Evolutionary conservation across 495 filamentous ascomycete species (phyloP).

Genomic region (Aeminium ludgeri): DNA sequence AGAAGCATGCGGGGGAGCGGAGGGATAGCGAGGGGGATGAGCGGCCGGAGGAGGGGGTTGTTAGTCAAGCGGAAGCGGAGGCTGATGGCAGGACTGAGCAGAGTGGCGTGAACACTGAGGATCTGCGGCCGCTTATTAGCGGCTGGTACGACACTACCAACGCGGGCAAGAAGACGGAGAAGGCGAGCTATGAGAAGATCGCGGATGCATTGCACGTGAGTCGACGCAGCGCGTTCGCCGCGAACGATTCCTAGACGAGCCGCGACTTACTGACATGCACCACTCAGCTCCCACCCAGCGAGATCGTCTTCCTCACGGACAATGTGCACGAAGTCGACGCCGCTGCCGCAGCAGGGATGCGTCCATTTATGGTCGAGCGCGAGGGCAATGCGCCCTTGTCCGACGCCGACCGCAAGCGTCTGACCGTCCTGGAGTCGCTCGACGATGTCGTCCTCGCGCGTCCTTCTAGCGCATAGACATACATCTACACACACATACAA

Average conservation of each 20-base stretch:
- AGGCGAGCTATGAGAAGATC: conserved; percentile 44
- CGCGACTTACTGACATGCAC: too few species aligned
- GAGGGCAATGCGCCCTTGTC: conserved; percentile 43
- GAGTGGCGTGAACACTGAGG: too few species aligned
- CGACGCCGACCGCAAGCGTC: background rate
- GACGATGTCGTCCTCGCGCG: background rate
- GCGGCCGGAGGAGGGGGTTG: too few species aligned
- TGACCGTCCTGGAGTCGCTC: conserved; percentile 2
- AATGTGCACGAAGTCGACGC: conserved; percentile 53
- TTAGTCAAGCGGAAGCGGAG: too few species aligned
- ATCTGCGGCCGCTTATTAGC: conserved; percentile 37
- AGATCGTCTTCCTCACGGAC: conserved; percentile 55
- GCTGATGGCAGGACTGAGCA: too few species aligned
- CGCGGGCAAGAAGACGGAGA: conserved; percentile 49
- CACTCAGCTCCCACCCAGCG: conserved; percentile 10
- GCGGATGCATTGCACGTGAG: conserved; percentile 24
- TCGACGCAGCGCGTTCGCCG: too few species aligned
- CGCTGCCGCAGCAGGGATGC: conserved; percentile 45
- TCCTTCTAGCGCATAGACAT: too few species aligned
- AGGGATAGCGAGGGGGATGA: too few species aligned
- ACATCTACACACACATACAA: too few species aligned
- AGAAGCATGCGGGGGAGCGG: too few species aligned
- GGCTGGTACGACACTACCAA: conserved; percentile 58
- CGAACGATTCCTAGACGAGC: too few species aligned
- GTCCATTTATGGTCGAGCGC: conserved; percentile 40